A percentile compares a stretch with the other conserved stretches of the same genome.
Conservation (phyloP, 78 protist species). For the Polysphondylium violaceum region DNA sequence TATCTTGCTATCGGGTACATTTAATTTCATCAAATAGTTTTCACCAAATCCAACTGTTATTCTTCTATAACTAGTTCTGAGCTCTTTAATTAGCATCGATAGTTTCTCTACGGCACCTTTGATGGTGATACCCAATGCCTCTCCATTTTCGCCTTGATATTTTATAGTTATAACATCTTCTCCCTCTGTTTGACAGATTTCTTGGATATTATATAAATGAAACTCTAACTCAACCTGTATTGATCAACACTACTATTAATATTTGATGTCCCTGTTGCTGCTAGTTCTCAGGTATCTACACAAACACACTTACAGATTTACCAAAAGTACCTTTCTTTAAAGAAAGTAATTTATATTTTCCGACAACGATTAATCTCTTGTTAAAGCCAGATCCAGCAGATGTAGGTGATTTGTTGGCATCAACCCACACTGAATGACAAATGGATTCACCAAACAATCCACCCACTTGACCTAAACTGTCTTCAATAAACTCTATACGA, state of each 20-base stretch:
- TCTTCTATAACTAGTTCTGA: slow-evolving; percentile 63
- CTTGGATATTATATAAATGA: slow-evolving; percentile 58
- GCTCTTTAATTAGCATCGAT: slow-evolving; percentile 28
- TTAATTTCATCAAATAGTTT: slow-evolving; percentile 20
- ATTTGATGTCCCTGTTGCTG: neutral
- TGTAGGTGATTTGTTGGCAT: slow-evolving; percentile 70
- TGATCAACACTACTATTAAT: neutral
- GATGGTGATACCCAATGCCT: slow-evolving; percentile 30
- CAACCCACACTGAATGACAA: slow-evolving; percentile 49
- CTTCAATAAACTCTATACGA: slow-evolving; percentile 57
- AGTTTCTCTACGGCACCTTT: slow-evolving; percentile 51
- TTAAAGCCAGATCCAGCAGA: slow-evolving; percentile 49
- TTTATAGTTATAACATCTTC: slow-evolving; percentile 19
- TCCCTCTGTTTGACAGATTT: slow-evolving; percentile 20
- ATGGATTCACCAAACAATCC: slow-evolving; percentile 65
- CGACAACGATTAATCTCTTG: slow-evolving; percentile 64
- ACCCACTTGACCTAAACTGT: slow-evolving; percentile 60
- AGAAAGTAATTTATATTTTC: slow-evolving; percentile 50
- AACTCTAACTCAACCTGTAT: slow-evolving; percentile 58
- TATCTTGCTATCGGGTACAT: slow-evolving; percentile 28
- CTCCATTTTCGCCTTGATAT: slow-evolving; percentile 22
- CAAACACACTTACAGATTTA: slow-evolving; percentile 59
- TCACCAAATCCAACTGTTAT: slow-evolving; percentile 58
- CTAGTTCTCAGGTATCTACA: neutral
- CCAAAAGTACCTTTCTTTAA: slow-evolving; percentile 76